phyloP scores from a whole-genome alignment of 371 early-diverging fungal species.

The Scutellospora calospora region DNA sequence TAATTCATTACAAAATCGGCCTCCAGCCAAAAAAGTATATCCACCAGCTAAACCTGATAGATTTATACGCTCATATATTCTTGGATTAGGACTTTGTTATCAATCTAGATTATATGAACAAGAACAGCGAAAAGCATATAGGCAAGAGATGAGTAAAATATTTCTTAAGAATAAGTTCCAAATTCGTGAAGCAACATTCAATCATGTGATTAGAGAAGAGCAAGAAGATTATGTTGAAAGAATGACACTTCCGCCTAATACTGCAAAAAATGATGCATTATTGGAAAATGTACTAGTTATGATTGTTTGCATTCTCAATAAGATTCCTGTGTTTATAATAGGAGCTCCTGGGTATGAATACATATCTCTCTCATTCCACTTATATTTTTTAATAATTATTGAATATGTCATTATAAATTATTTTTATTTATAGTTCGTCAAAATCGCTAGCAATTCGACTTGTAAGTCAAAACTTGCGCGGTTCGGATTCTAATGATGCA shows the following conservation, averaged over 20 bases:
- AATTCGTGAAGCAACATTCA: neutral
- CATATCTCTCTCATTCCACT: neutral
- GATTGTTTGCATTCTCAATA: slow-evolving; percentile 40
- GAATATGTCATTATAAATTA: neutral
- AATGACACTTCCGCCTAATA: slow-evolving; percentile 31
- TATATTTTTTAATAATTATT: neutral
- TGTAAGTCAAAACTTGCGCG: slow-evolving; percentile 40
- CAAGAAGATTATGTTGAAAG: slow-evolving; percentile 39
- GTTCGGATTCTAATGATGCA: slow-evolving; percentile 42
- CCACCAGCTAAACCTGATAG: neutral
- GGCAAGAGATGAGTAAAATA: slow-evolving; percentile 12
- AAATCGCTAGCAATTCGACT: slow-evolving; percentile 44
- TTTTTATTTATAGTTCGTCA: slow-evolving; percentile 17
- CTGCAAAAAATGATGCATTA: slow-evolving; percentile 40
- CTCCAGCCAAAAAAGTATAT: neutral
- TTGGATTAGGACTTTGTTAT: slow-evolving; percentile 44
- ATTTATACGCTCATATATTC: slow-evolving; percentile 26
- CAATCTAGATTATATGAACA: slow-evolving; percentile 37
- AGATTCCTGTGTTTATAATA: slow-evolving; percentile 33
- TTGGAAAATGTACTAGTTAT: slow-evolving; percentile 40
- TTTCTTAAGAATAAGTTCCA: neutral
- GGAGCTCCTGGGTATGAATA: slow-evolving; percentile 32
- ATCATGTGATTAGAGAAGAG: slow-evolving; percentile 19
- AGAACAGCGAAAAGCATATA: slow-evolving; percentile 5
- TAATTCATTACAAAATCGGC: slow-evolving; percentile 12